Conservation (phyloP, 2,329 filamentous ascomycete species). For the Penicillium hordei region DNA sequence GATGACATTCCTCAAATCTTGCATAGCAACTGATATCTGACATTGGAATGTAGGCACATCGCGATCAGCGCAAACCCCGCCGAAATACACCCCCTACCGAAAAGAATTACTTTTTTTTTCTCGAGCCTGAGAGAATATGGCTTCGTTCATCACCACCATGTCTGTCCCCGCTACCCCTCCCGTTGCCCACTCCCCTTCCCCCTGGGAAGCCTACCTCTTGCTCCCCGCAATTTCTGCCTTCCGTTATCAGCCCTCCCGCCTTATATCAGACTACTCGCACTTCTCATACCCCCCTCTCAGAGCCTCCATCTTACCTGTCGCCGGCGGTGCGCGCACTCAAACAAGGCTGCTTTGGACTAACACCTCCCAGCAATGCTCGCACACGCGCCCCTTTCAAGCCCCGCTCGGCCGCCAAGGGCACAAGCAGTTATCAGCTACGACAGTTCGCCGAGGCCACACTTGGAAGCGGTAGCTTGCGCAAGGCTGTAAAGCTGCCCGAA, state of each 20-base stretch:
- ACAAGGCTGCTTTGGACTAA: constrained; percentile 43
- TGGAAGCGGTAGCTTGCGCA: constrained; percentile 88
- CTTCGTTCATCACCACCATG: constrained; percentile 80
- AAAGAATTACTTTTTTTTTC: background rate
- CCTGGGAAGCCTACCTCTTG: constrained; percentile 27
- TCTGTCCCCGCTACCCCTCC: constrained; percentile 55
- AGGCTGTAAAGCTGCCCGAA: constrained; percentile 94
- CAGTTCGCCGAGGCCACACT: constrained; percentile 98
- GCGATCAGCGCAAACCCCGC: constrained; percentile 24
- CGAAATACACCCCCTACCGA: constrained; percentile 19
- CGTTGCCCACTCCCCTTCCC: constrained; percentile 31
- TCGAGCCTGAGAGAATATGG: constrained; percentile 51
- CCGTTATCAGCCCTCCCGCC: constrained; percentile 28
- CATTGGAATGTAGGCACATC: constrained; percentile 29
- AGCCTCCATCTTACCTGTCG: constrained; percentile 40
- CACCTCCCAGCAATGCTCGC: constrained; percentile 70
- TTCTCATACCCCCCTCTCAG: constrained; percentile 28
- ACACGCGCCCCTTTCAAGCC: constrained; percentile 90
- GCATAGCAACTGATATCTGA: constrained; percentile 9
- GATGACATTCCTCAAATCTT: constrained; percentile 1
- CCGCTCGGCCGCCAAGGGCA: constrained; percentile 79
- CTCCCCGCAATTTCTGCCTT: constrained; percentile 18
- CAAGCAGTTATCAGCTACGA: constrained; percentile 86
- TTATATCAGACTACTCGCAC: constrained; percentile 35
- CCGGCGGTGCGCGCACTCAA: constrained; percentile 37